Evolutionary conservation across 306 rosid species (phyloP).

Genomic region (Corylus heterophylla): DNA sequence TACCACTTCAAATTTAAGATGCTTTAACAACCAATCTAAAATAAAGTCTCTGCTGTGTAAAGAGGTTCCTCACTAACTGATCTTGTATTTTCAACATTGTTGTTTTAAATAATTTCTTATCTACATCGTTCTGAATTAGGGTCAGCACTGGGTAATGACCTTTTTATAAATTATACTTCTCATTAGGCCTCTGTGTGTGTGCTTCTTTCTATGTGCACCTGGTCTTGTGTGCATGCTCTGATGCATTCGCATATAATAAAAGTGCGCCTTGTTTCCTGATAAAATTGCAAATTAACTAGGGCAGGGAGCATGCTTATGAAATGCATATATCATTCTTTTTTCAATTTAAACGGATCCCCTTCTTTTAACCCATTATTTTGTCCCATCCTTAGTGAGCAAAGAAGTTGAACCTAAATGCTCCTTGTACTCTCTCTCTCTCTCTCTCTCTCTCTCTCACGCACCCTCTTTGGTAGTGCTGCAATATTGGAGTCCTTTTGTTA

Average conservation of each 20-base stretch:
- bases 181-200: background rate
- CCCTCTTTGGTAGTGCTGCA: background rate
- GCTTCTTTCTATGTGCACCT: background rate
- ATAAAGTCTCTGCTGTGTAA: too few species aligned
- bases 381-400: background rate
- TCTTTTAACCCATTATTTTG: background rate
- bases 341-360: background rate
- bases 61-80: background rate
- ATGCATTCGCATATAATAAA: background rate
- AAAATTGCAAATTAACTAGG: background rate
- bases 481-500: background rate
- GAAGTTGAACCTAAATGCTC: background rate
- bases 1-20: background rate
- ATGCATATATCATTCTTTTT: background rate
- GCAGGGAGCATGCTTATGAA: background rate
- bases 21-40: background rate
- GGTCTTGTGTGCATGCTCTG: background rate
- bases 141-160: background rate
- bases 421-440: background rate
- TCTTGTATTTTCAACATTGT: background rate
- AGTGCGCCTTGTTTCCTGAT: background rate
- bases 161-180: background rate
- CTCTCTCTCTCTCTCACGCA: background rate
- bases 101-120: background rate
- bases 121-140: background rate